These are phyloP conservation scores for Phytopythium litorale DNA, from an alignment of 352 stramenopile genomes.

Conservation along the genomic window DNA sequence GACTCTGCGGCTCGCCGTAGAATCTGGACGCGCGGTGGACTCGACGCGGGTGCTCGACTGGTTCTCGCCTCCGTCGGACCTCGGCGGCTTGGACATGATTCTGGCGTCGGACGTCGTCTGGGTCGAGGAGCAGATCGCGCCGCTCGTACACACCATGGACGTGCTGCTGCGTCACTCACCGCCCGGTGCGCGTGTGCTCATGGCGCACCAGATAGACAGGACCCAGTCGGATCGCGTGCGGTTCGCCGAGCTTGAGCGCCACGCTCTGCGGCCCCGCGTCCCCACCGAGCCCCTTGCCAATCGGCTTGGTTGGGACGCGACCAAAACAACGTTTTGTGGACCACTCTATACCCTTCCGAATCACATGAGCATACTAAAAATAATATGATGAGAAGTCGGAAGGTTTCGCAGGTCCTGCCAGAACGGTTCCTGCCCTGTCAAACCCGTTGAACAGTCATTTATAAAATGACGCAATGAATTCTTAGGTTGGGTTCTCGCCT, in stretches of 20 bases:
- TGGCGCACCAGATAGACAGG: conserved; percentile 73
- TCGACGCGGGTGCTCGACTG: conserved; percentile 55
- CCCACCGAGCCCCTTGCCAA: conserved; percentile 4
- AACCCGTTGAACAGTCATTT: too few relatives aligned
- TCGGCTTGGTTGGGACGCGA: too few relatives aligned
- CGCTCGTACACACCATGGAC: conserved; percentile 77
- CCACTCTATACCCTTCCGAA: too few relatives aligned
- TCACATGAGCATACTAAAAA: too few relatives aligned
- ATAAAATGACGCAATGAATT: too few relatives aligned
- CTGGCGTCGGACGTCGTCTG: conserved; percentile 91
- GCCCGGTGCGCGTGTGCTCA: conserved; percentile 38
- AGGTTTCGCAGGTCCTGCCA: too few relatives aligned
- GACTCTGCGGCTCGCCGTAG: conserved; percentile 28
- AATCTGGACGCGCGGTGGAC: conserved; percentile 1
- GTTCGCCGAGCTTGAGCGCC: conserved; percentile 41
- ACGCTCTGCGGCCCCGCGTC: conserved; percentile 14
- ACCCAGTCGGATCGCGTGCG: conserved; percentile 52
- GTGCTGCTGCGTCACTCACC: conserved; percentile 34
- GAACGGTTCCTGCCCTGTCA: too few relatives aligned
- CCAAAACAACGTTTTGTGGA: too few relatives aligned
- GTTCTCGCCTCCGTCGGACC: conserved; percentile 50
- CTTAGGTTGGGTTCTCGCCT: too few relatives aligned
- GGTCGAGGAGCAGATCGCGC: conserved; percentile 82
- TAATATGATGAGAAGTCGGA: too few relatives aligned
- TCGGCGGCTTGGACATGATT: conserved; percentile 73